Percentiles rank a stretch among this genome's conserved stretches.
Evolutionary conservation across 2,329 filamentous ascomycete species (phyloP).

Genomic region (Clathrospora elynae): DNA sequence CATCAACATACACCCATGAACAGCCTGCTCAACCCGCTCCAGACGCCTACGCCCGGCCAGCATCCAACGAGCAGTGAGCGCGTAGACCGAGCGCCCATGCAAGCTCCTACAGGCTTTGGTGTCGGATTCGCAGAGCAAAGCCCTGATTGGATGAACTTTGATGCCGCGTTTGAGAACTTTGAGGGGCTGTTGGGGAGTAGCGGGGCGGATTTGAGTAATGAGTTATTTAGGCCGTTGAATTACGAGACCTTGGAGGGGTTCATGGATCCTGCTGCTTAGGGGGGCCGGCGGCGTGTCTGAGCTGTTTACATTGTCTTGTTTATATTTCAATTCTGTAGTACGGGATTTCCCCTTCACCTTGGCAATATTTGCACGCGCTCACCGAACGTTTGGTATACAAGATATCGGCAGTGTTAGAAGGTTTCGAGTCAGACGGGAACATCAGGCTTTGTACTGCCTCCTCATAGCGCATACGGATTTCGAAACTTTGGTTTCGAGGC

Average conservation of each 20-base stretch:
- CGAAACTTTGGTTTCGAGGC: too few relatives aligned
- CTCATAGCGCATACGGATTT: too few relatives aligned
- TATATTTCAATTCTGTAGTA: too few relatives aligned
- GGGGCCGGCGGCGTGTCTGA: neutral
- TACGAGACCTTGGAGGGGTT: conserved; percentile 45
- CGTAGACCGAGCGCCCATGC: conserved; percentile 33
- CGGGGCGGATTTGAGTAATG: conserved; percentile 47
- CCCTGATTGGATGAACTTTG: conserved; percentile 49
- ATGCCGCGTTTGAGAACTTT: conserved; percentile 49
- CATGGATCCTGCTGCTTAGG: conserved; percentile 33
- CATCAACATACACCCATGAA: conserved; percentile 36
- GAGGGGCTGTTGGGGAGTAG: conserved; percentile 46
- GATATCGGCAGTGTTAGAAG: too few relatives aligned
- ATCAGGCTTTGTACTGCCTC: too few relatives aligned
- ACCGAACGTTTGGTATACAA: too few relatives aligned
- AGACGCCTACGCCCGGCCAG: conserved; percentile 39
- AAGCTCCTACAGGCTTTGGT: conserved; percentile 20
- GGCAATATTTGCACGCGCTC: too few relatives aligned
- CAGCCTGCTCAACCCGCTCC: conserved; percentile 37
- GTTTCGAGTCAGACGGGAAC: too few relatives aligned
- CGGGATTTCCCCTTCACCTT: neutral
- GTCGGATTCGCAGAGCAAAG: conserved; percentile 44
- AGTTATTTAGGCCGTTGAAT: conserved; percentile 45
- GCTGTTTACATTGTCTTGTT: neutral
- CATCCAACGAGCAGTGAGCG: conserved; percentile 48